Evolutionary conservation across 2,329 filamentous ascomycete genomes (phyloP).

Genomic region (Beauveria medogensis): DNA sequence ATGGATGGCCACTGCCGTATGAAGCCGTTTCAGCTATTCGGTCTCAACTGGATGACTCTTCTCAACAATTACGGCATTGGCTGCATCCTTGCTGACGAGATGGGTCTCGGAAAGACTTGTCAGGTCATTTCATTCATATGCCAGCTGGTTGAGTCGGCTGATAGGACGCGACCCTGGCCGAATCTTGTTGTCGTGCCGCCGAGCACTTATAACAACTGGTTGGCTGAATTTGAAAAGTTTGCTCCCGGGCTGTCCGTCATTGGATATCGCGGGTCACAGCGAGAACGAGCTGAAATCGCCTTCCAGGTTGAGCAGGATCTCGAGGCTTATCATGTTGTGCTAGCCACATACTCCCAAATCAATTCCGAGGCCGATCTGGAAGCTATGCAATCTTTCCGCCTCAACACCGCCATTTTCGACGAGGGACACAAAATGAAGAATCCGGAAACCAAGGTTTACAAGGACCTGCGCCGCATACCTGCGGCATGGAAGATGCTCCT

Average conservation of each 20-base stretch:
- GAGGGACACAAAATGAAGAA: conserved; percentile 95
- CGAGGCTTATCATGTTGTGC: conserved; percentile 54
- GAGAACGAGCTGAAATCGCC: conserved; percentile 59
- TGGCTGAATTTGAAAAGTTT: conserved; percentile 81
- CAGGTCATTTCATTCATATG: conserved; percentile 91
- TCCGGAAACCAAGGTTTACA: conserved; percentile 71
- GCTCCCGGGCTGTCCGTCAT: conserved; percentile 69
- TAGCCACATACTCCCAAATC: conserved; percentile 54
- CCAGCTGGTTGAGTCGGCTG: conserved; percentile 61
- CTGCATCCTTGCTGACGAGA: conserved; percentile 92
- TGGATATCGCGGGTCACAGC: conserved; percentile 59
- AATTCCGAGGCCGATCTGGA: conserved; percentile 41
- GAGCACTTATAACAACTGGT: conserved; percentile 93
- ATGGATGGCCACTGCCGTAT: conserved; percentile 72
- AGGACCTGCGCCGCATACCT: conserved; percentile 66
- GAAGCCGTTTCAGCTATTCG: conserved; percentile 91
- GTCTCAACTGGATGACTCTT: conserved; percentile 87
- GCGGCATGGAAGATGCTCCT: conserved; percentile 81
- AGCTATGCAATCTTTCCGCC: conserved; percentile 39
- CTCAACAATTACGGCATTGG: conserved; percentile 73
- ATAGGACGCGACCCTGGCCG: conserved; percentile 47
- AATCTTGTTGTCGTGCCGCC: conserved; percentile 84
- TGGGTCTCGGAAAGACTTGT: conserved; percentile 94
- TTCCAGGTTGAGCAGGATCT: conserved; percentile 56
- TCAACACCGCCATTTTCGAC: conserved; percentile 67